These are phyloP conservation scores for Nemania sp. DNA, from an alignment of 2,329 filamentous ascomycete genomes.

Conservation along the genomic window DNA sequence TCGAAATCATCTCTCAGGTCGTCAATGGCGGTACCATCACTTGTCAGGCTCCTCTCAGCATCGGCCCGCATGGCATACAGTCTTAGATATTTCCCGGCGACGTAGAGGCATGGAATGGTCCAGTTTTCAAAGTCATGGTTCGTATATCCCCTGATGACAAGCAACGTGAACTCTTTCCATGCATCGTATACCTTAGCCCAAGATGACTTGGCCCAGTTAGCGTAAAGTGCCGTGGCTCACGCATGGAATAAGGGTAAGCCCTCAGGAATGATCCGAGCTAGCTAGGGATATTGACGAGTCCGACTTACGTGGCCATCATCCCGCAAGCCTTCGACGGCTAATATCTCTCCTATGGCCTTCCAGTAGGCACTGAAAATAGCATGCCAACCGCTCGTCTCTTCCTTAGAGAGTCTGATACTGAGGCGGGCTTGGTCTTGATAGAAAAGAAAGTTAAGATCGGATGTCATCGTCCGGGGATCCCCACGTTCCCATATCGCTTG, in stretches of 20 bases:
- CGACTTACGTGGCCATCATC: conserved; percentile 41
- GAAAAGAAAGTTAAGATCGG: conserved; percentile 75
- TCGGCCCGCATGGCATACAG: conserved; percentile 92
- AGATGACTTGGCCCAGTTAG: conserved; percentile 50
- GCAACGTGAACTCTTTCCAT: conserved; percentile 84
- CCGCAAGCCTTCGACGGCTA: conserved; percentile 63
- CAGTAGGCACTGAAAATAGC: conserved; percentile 85
- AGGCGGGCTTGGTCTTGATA: conserved; percentile 60
- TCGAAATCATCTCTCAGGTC: conserved; percentile 82
- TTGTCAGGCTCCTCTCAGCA: conserved; percentile 59
- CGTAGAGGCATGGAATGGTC: conserved; percentile 90
- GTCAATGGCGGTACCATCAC: conserved; percentile 44
- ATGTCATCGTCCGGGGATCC: conserved; percentile 66
- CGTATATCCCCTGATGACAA: conserved; percentile 80
- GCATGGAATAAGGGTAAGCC: background rate
- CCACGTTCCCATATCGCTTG: conserved; percentile 73
- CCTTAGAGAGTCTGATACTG: conserved; percentile 60
- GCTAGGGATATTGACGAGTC: background rate
- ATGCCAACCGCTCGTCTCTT: conserved; percentile 80
- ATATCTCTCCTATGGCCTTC: conserved; percentile 76
- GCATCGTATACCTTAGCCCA: conserved; percentile 84
- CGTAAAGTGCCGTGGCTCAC: background rate
- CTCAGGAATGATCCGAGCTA: background rate
- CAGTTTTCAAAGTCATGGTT: conserved; percentile 79
- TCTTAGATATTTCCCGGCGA: conserved; percentile 82